Evolutionary conservation across 2,329 filamentous ascomycete species (phyloP).

Genomic region (Rhinocladiella mackenziei): DNA sequence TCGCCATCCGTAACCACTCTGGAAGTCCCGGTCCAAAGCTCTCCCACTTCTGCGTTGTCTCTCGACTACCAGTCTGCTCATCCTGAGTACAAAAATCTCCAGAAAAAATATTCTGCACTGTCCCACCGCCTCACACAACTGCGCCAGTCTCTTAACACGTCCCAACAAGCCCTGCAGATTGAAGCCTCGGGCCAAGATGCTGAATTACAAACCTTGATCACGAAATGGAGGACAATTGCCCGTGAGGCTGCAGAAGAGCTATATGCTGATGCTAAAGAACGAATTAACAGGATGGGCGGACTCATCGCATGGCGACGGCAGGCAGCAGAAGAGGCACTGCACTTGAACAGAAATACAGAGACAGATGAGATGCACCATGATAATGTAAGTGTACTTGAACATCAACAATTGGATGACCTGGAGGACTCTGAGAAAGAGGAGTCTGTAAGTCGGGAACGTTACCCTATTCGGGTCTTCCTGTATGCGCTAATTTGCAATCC

Average conservation of each 20-base stretch:
- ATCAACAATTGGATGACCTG: constrained; percentile 23
- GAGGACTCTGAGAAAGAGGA: constrained; percentile 31
- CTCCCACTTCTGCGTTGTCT: constrained; percentile 10
- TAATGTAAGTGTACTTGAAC: constrained; percentile 17
- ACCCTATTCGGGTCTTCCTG: constrained; percentile 17
- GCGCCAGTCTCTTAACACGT: constrained; percentile 46
- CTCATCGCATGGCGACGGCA: constrained; percentile 54
- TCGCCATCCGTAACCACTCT: constrained; percentile 14
- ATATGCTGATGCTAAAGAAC: constrained; percentile 57
- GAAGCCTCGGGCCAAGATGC: constrained; percentile 45
- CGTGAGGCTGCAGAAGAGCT: constrained; percentile 65
- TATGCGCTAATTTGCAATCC: constrained; percentile 21
- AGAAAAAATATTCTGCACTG: constrained; percentile 37
- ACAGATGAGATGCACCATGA: constrained; percentile 35
- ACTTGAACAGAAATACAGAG: constrained; percentile 32
- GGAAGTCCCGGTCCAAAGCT: not conserved
- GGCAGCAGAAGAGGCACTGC: constrained; percentile 39
- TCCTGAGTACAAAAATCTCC: constrained; percentile 33
- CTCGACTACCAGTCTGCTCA: constrained; percentile 22
- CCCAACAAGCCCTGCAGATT: constrained; percentile 53
- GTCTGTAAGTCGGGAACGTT: constrained; percentile 16
- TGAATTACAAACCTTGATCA: constrained; percentile 54
- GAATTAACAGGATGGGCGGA: constrained; percentile 61
- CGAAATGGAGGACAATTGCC: constrained; percentile 59
- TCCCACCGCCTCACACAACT: constrained; percentile 32